These are phyloP conservation scores for Coelastrella sp. DNA, from an alignment of 139 green algal genomes.

Conservation along the genomic window DNA sequence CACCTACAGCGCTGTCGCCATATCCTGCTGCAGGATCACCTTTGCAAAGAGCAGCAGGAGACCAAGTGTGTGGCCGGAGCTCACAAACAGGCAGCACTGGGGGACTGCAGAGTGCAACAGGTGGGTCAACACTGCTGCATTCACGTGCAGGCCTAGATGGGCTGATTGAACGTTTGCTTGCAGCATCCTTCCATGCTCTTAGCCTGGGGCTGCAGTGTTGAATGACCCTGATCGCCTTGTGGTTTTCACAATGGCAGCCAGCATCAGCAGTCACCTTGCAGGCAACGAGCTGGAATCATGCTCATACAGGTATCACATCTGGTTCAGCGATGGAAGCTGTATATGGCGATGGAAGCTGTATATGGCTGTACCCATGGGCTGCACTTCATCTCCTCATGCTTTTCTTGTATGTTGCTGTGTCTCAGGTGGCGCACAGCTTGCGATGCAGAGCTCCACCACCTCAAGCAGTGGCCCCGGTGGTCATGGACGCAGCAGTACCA, in stretches of 20 bases:
- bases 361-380: too few relatives aligned
- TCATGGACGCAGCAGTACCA: constrained; percentile 6
- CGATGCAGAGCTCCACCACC: background rate
- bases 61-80: background rate
- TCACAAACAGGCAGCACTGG: background rate
- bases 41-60: background rate
- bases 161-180: too few relatives aligned
- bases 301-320: too few relatives aligned
- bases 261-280: too few relatives aligned
- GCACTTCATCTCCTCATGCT: background rate
- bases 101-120: background rate
- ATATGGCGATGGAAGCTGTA: too few relatives aligned
- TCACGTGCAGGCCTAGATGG: too few relatives aligned
- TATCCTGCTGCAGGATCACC: background rate
- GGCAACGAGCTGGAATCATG: too few relatives aligned
- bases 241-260: too few relatives aligned
- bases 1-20: background rate
- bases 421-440: background rate
- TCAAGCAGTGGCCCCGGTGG: background rate
- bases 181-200: too few relatives aligned
- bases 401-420: background rate
- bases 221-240: too few relatives aligned
- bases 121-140: background rate
- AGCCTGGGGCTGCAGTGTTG: too few relatives aligned
- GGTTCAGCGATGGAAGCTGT: too few relatives aligned